Base-by-base conservation (phyloP, 2,329 filamentous ascomycete species). In the Colletotrichum spinosum region DNA sequence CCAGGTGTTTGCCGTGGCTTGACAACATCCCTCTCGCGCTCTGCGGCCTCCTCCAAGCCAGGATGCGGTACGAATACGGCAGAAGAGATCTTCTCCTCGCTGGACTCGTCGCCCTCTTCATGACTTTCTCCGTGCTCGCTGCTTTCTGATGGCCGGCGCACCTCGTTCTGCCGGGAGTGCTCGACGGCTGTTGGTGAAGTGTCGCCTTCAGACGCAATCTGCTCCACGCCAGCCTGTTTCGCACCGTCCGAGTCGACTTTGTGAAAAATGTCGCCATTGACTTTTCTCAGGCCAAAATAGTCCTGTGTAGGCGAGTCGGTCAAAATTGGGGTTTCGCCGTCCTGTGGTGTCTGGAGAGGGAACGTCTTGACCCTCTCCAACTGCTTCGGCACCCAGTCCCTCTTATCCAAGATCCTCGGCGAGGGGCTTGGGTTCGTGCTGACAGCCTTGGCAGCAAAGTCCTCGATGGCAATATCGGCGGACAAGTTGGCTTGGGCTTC, bases 81-180 rank as follows among this genome's bases (percentile, higher is more conserved):
- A 38, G 92, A 95, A n/a, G 91, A 93, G 68, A 96, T 94, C 76
- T 95, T 92, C 76, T 96, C 92, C 74, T 92, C 89, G 63, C 92
- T 90, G 12, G 91, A 94, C 62, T 88, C 85, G 45, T 88, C 85
- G 15, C 79, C 82, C 50, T 86, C 83, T 67, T 84, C 81, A 53
- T 76, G 74, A 51, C 74, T 76, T 55, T 80, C 78, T 53, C 78
- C 74, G 67, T 69, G 71, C 42, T 79, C 80, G 54, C 76, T 76
- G 63, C 75, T 79, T 67, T 76, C 76, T 60, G 80, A 81, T 56
- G 76, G 71, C 55, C 78, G 77, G 63, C 76, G 76, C 57, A 67
- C 44, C 45, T 73, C 68, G 37, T 69, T 71, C 6, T 35, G 17
- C 8, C 38, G 38, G 12, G 13, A 4, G 49, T 50, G 48, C 25